Conservation (phyloP, 306 rosid genomes). For the Acmispon strigosus region DNA sequence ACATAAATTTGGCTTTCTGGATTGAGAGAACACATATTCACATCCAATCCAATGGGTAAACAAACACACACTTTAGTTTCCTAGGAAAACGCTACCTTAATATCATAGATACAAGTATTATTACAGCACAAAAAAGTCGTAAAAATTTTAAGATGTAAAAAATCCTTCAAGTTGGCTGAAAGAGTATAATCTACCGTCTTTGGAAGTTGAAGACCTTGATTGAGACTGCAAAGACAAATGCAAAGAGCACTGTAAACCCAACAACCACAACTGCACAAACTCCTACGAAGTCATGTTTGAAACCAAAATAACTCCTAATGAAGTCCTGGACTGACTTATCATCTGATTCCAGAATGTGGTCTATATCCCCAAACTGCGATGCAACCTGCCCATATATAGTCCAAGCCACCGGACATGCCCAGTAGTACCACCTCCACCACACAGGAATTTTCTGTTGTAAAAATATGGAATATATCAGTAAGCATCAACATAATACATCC, state of each 20-base stretch:
- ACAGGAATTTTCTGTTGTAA: slow-evolving; percentile 33
- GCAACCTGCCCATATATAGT: slow-evolving; percentile 65
- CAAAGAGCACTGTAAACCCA: slow-evolving; percentile 33
- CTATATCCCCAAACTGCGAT: slow-evolving; percentile 59
- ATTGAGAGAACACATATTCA: too few species aligned
- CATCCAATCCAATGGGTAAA: too few species aligned
- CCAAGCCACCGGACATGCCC: slow-evolving; percentile 79
- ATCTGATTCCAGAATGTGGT: slow-evolving; percentile 4
- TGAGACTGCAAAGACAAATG: slow-evolving; percentile 33
- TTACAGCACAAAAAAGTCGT: background rate
- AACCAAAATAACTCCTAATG: slow-evolving; percentile 27
- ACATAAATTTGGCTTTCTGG: too few species aligned
- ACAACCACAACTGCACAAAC: slow-evolving; percentile 33
- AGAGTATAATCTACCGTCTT: slow-evolving; percentile 27
- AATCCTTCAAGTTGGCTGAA: background rate
- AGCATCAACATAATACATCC: background rate
- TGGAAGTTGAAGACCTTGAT: slow-evolving; percentile 51
- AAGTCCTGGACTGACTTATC: slow-evolving; percentile 31
- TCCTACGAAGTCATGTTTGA: slow-evolving; percentile 42
- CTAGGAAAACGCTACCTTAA: background rate
- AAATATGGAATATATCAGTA: background rate
- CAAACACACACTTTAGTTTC: background rate
- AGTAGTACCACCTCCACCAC: slow-evolving; percentile 93
- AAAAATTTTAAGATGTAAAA: background rate
- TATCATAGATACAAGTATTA: background rate